Evolutionary conservation across 2,329 filamentous ascomycete species (phyloP), one percentile per base, ranked within the genome.

Genomic region (Penicillium sp.): DNA sequence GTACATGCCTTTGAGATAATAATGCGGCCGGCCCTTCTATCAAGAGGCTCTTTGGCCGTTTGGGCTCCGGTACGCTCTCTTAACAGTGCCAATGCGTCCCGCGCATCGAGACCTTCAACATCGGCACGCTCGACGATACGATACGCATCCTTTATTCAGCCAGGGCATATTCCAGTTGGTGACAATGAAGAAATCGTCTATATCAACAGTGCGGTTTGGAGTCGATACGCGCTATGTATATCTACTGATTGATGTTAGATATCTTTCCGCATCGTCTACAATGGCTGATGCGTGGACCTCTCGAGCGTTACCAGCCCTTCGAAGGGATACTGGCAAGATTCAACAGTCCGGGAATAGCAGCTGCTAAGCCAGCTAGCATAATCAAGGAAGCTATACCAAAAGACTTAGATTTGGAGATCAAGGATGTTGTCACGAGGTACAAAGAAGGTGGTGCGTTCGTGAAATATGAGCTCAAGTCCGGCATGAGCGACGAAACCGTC

Each of bases 401-500:
- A 4, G 77, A 77, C 9, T 62, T 85, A 1, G 75, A 81, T 1
- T 74, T 95, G 40, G 83, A 85, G 50, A 82, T 95, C 39, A 88
- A 84, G 3, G 86, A 95, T 62, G 85, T 96, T 13, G 70, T 96
- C 14, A 90, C 91, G 0, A 80, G 90, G 3, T 76, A 95, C 25
- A 91, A 95, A 62, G 93, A 99, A 64, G 93, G 93, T 13, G 93
- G 93, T 11, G 89, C 89, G 0, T 97, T 95, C 66, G 84, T 97
- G 67, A 96, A 95, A 68, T 90, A 95, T 65, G 79, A 78, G 13
- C 81, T 81, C 57, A 75, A 77, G 58, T 60, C 72, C 14, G 67
- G 69, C 9, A 63, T 76, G 4, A 67, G 71, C 9, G 66, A 77
- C 2, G 72, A 74, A 16, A 78, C 83, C 25, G 75, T 89, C 12